phyloP scores from a whole-genome alignment of 352 stramenopile genomes.

The Phytophthora chlamydospora region DNA sequence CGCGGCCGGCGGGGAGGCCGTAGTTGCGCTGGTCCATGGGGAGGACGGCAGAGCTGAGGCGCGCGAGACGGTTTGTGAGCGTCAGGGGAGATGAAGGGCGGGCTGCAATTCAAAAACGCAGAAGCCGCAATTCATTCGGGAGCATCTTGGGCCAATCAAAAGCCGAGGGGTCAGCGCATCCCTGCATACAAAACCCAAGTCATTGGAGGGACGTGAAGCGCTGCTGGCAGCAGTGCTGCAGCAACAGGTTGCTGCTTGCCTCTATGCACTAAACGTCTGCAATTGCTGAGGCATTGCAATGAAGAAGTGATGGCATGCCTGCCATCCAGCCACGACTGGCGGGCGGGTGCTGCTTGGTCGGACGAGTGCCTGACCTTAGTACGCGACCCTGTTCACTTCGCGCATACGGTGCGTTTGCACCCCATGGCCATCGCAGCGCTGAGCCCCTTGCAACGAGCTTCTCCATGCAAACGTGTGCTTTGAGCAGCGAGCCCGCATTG shows the following conservation, averaged over 20 bases:
- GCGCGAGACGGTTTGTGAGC: constrained; percentile 18
- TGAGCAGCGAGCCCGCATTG: no score
- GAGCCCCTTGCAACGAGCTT: not conserved
- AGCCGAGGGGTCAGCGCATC: constrained; percentile 7
- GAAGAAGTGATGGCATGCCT: no score
- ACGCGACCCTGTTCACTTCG: not conserved
- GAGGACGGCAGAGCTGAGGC: not conserved
- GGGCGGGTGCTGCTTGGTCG: not conserved
- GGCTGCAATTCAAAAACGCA: constrained; percentile 19
- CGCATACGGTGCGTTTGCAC: not conserved
- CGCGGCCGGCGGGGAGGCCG: constrained; percentile 51
- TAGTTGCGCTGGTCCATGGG: constrained; percentile 75
- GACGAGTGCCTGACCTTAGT: not conserved
- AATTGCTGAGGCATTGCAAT: no score
- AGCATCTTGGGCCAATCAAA: constrained; percentile 22
- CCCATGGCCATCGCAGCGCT: no score
- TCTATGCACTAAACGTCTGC: no score
- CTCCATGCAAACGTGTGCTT: no score
- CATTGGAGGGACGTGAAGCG: not conserved
- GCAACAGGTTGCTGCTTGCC: no score
- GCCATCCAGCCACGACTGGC: no score
- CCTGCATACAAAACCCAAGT: constrained; percentile 12
- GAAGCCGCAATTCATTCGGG: constrained; percentile 17
- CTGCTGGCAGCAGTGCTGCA: not conserved
- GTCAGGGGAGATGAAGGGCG: constrained; percentile 1